Base-by-base conservation (phyloP, 106 monocot genomes). In the Ottelia alismoides region DNA sequence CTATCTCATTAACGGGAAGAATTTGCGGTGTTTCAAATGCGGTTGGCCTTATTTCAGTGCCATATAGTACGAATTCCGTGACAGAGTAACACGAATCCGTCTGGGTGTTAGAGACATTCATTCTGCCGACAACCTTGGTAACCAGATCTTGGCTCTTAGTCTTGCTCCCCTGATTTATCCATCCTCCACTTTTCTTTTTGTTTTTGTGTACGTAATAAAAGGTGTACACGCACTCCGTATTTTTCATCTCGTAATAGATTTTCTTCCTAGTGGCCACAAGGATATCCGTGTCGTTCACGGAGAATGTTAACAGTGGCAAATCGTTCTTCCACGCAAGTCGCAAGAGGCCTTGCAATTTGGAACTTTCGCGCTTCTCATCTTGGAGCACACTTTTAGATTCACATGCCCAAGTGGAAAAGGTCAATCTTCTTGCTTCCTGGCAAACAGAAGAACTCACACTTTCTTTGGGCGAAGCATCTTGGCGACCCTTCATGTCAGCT, bases 291-390 rank as follows among this genome's bases (percentile, higher is more conserved):
- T 82, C 82, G 59, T 76, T 74, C 20, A 59, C 63, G 45, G 98
- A 90, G 58, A 99, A 69, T 72, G 86, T 75, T 56, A 79, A 86
- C 18, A 85, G 30, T 58, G 82, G 86, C 20, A 77, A 63, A 4
- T 76, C 98, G 65, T 80, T 80, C 64, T 86, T 86, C 85, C 90
- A 99, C 51, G 70, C 62, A 43, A 99, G 65, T 47, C 78, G 76
- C 53, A 99, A 63, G 66, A 90, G 77, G 31, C 82, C 82, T 60
- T 83, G 79, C 60, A 64, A 76, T 50, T 43, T 67, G 53, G 71
- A 66, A 24, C 57, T 6, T 18, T 53, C 52, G 6, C 63, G 22
- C 28, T 60, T 62, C 57, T 68, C 69, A 32, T 57, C 52, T 17
- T 53, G 61, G 47, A 64, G 0, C 22, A 55, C 47, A 40, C 55